Conservation (phyloP, 2,329 filamentous ascomycete species). For the Pseudopithomyces chartarum region DNA sequence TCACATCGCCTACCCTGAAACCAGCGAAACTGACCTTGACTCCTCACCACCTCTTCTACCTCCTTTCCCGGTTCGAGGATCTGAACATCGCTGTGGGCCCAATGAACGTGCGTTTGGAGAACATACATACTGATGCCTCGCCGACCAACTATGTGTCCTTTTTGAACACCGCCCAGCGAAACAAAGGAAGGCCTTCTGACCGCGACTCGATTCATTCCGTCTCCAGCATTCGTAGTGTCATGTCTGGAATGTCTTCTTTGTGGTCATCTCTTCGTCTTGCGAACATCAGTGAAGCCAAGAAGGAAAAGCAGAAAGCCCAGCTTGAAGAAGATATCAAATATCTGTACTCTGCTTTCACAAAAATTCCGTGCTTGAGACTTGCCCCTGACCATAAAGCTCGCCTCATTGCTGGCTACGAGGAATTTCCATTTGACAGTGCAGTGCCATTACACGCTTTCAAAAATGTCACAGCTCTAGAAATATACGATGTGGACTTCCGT, state of each 20-base stretch:
- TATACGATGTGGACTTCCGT: slow-evolving; percentile 93
- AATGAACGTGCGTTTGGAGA: slow-evolving; percentile 95
- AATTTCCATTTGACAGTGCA: slow-evolving; percentile 96
- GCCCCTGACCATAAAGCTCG: slow-evolving; percentile 92
- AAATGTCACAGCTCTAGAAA: slow-evolving; percentile 90
- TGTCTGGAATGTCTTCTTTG: slow-evolving; percentile 93
- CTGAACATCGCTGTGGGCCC: slow-evolving; percentile 87
- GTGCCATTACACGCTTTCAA: slow-evolving; percentile 98
- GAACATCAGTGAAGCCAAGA: slow-evolving; percentile 78
- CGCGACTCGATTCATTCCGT: slow-evolving; percentile 92
- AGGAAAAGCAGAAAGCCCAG: slow-evolving; percentile 83
- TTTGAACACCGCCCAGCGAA: slow-evolving; percentile 79
- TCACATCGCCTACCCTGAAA: slow-evolving; percentile 84
- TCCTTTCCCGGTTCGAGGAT: slow-evolving; percentile 94
- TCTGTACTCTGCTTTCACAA: slow-evolving; percentile 96
- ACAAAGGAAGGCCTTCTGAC: slow-evolving; percentile 79
- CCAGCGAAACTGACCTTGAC: slow-evolving; percentile 91
- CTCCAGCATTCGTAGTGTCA: slow-evolving; percentile 93
- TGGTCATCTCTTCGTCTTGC: slow-evolving; percentile 89
- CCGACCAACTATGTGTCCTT: slow-evolving; percentile 97
- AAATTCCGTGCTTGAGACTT: slow-evolving; percentile 88
- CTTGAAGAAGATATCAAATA: slow-evolving; percentile 92
- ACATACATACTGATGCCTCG: slow-evolving; percentile 84
- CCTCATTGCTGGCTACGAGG: slow-evolving; percentile 90
- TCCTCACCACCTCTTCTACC: slow-evolving; percentile 94